Base-by-base conservation (phyloP, 139 green algal genomes). In the Desmodesmus armatus region DNA sequence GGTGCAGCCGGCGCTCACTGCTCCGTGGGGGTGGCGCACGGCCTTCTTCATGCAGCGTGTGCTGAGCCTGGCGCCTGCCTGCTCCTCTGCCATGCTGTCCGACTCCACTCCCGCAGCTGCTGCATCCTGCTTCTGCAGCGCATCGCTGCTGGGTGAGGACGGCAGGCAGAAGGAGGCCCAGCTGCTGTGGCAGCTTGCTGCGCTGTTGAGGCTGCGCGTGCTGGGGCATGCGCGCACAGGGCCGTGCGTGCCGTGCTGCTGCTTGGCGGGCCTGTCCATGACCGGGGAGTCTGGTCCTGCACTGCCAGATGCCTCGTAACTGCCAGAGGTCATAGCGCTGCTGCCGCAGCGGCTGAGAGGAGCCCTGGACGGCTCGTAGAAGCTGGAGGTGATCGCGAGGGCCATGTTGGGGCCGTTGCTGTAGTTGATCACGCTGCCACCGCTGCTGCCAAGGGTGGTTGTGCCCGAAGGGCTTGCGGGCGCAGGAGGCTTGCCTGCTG, bases 121-220 rank as follows among this genome's bases (percentile, higher is more conserved):
- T 53, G 75, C 4, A n/a, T n/a, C n/a, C 60, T 69, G 60, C 60
- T 40, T n/a, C 60, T 69, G 60, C 27, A 13, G 35, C 60, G n/a
- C n/a, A 27, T 27, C 27, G n/a, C 37, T 69, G 60, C 60, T 43
- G 31, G 49, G 53, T 5, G 55, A 62, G 29, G 3, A 29, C 19
- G 70, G 70, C n/a, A n/a, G n/a, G n/a, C n/a, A 21, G 70, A 78
- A 5, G 40, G 27, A 13, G 78, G 60, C 40, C 76, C 19, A 13
- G 41, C 37, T 67, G 43, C 63, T 85, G 79, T 65, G 40, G 65
- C 79, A 65, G 79, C 65, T 85, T 31, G 25, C 47, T 43, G 62
- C 70, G 51, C 81, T 86, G 62, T 77, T 84, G 40, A 84, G 63
- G 62, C 78, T 84, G n/a, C 62, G 66, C 6, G 60, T 77, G 78